Evolutionary conservation across 768 basidiomycete genomes (phyloP).

Genomic region (Psilocybe azurescens): DNA sequence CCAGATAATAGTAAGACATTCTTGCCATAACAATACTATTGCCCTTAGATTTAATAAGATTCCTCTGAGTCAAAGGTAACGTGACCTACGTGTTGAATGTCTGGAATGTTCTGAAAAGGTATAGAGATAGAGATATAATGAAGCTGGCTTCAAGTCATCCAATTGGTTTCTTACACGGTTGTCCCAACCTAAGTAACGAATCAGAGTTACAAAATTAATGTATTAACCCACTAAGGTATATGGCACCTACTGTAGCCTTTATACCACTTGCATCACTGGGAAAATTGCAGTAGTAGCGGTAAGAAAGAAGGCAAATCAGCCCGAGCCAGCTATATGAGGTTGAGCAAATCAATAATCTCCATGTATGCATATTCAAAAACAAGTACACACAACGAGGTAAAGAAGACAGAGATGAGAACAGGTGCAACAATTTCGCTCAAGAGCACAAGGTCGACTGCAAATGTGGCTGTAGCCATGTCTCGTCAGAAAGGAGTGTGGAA

Average conservation of each 20-base stretch:
- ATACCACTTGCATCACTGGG: neutral
- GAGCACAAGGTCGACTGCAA: neutral
- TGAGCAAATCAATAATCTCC: neutral
- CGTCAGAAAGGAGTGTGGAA: neutral
- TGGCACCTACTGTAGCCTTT: neutral
- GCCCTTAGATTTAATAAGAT: no score
- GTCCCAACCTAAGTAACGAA: neutral
- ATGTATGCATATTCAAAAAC: no score
- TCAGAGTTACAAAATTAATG: no score
- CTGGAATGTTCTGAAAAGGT: neutral
- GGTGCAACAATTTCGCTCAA: neutral
- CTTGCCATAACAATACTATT: neutral
- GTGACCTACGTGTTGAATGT: neutral
- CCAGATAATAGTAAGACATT: slow-evolving; percentile 1
- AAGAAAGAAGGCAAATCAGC: neutral
- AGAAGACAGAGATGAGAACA: neutral
- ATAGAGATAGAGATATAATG: no score
- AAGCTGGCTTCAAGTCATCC: neutral
- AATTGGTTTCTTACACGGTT: neutral
- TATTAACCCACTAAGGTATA: no score
- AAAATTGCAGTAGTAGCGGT: neutral
- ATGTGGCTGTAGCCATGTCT: neutral
- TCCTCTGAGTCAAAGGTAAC: neutral
- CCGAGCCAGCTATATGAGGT: neutral
- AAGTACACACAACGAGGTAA: neutral